Evolutionary conservation across 352 stramenopile species (phyloP).

Genomic region (Thalassiosira exigua): DNA sequence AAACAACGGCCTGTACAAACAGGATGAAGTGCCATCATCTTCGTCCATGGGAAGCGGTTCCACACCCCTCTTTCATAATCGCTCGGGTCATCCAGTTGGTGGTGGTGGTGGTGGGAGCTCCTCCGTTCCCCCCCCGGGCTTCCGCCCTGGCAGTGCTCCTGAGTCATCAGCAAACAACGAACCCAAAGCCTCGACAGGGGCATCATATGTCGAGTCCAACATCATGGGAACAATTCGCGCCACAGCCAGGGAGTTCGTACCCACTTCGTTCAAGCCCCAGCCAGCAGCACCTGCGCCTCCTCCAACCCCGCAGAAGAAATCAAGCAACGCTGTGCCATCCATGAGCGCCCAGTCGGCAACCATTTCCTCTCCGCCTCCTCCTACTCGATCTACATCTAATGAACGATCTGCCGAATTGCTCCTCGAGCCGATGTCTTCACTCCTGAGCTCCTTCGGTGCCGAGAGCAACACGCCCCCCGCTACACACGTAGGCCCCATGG

Average conservation of each 20-base stretch:
- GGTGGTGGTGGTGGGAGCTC: too few species aligned
- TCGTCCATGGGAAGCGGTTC: too few species aligned
- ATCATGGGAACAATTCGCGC: constrained; percentile 71
- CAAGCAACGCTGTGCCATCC: constrained; percentile 42
- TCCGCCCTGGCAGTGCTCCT: too few species aligned
- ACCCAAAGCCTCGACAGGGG: too few species aligned
- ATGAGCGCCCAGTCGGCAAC: constrained; percentile 43
- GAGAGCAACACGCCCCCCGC: constrained; percentile 1
- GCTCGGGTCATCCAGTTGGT: too few species aligned
- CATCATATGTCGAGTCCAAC: constrained; percentile 41
- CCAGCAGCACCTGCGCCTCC: constrained; percentile 19
- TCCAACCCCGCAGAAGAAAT: not conserved
- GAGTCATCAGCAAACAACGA: too few species aligned
- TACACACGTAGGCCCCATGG: not conserved
- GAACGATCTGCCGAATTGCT: constrained; percentile 19
- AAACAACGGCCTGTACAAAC: too few species aligned
- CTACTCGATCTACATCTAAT: constrained; percentile 13
- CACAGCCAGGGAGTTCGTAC: constrained; percentile 77
- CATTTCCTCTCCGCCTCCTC: constrained; percentile 15
- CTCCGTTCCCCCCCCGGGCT: too few species aligned
- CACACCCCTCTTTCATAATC: too few species aligned
- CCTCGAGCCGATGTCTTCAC: constrained; percentile 45
- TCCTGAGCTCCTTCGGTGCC: constrained; percentile 30
- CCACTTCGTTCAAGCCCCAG: constrained; percentile 65
- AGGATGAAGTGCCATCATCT: too few species aligned